These are phyloP conservation scores for Candida tetrigidarum DNA, from an alignment of 1,139 yeast genomes.

Conservation along the genomic window DNA sequence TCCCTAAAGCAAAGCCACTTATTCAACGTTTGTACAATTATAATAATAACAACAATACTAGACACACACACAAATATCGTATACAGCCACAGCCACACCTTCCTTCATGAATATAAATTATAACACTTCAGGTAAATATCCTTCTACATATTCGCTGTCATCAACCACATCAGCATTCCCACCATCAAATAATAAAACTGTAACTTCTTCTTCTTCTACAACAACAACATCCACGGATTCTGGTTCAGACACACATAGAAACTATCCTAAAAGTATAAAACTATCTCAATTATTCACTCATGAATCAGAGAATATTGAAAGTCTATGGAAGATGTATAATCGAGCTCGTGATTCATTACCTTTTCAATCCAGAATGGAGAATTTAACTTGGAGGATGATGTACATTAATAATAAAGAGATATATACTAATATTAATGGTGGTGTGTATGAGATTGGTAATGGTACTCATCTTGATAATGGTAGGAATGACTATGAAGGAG, in stretches of 20 bases:
- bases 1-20: too few species aligned
- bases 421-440: constrained; percentile 1
- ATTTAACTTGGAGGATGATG: constrained; percentile 88
- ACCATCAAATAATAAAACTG: constrained; percentile 5
- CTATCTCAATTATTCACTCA: constrained; percentile 14
- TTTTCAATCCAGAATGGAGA: constrained; percentile 74
- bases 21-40: too few species aligned
- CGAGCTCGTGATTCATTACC: constrained; percentile 81
- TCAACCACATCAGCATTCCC: constrained; percentile 12
- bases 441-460: too few species aligned
- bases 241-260: too few species aligned
- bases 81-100: too few species aligned
- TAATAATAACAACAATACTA: too few species aligned
- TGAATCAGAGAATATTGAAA: constrained; percentile 44
- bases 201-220: too few species aligned
- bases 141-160: constrained; percentile 15
- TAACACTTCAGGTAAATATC: constrained; percentile 11
- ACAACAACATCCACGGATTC: too few species aligned
- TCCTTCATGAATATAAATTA: constrained; percentile 9
- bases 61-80: constrained; percentile 1
- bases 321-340: constrained; percentile 81
- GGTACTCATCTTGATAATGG: background rate
- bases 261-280: constrained; percentile 10
- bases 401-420: constrained; percentile 48
- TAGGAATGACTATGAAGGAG: background rate